phyloP scores from a whole-genome alignment of 345 rosid genomes.

The Populus davidiana region DNA sequence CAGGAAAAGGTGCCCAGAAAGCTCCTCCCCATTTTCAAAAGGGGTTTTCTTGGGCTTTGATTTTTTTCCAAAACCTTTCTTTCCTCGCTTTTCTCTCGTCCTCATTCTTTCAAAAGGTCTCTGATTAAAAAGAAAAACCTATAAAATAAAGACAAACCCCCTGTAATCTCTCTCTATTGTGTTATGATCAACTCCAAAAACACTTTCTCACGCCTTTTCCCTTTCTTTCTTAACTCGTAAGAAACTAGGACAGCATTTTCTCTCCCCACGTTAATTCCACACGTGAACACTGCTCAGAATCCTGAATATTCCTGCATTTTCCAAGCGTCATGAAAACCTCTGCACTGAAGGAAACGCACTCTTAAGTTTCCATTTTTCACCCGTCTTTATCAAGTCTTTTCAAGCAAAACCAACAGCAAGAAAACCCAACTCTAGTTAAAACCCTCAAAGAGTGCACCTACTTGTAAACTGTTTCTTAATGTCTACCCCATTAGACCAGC shows the following conservation, averaged over 20 bases:
- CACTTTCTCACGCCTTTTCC: background rate
- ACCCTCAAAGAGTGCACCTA: slow-evolving; percentile 14
- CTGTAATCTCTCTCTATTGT: background rate
- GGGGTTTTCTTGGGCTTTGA: slow-evolving; percentile 10
- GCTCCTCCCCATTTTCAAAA: background rate
- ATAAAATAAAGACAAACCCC: background rate
- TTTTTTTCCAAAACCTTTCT: background rate
- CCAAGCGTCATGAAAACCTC: background rate
- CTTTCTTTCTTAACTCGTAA: background rate
- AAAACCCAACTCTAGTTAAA: too few species aligned
- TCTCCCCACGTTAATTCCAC: background rate
- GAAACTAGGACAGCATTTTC: background rate
- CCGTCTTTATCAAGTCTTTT: background rate
- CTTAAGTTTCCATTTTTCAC: slow-evolving; percentile 8
- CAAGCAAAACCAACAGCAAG: background rate
- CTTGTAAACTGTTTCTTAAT: slow-evolving; percentile 17
- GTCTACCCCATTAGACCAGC: slow-evolving; percentile 45
- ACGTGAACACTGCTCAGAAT: background rate
- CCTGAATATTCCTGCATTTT: background rate
- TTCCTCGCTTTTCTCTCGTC: background rate
- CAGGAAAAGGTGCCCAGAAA: background rate
- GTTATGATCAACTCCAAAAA: background rate
- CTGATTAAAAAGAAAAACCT: background rate
- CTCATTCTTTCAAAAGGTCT: background rate
- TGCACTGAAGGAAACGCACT: background rate